Evolutionary conservation across 148 eudicot genomes (phyloP).

Genomic region (Bassia scoparia): DNA sequence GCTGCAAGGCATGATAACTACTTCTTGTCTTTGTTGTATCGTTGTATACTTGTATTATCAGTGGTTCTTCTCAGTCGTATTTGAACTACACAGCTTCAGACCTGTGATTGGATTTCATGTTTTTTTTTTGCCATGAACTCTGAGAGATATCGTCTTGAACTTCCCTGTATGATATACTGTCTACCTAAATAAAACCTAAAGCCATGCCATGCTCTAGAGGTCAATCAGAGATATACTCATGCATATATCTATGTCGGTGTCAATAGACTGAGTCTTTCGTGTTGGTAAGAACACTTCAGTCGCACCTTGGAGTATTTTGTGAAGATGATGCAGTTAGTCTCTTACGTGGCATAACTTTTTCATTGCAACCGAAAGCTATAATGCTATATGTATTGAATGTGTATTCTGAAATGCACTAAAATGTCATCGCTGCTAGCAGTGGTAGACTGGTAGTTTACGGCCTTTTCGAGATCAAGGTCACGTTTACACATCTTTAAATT

Average conservation of each 20-base stretch:
- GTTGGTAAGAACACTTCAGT: constrained; percentile 54
- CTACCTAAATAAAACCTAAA: constrained; percentile 63
- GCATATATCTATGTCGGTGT: constrained; percentile 51
- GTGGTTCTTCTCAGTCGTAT: constrained; percentile 68
- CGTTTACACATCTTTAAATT: constrained; percentile 51
- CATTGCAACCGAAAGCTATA: too few relatives aligned
- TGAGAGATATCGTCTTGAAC: constrained; percentile 61
- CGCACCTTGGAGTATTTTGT: constrained; percentile 72
- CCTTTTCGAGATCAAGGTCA: too few relatives aligned
- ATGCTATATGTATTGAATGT: constrained; percentile 52
- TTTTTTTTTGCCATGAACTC: constrained; percentile 24
- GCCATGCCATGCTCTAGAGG: constrained; percentile 41
- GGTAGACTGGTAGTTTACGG: too few relatives aligned
- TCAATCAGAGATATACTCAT: constrained; percentile 61
- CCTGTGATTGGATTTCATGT: too few relatives aligned
- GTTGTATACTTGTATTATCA: too few relatives aligned
- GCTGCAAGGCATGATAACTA: constrained; percentile 62
- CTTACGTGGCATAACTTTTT: too few relatives aligned
- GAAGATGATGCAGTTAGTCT: constrained; percentile 49
- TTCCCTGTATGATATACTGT: constrained; percentile 91
- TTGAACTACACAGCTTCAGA: constrained; percentile 71
- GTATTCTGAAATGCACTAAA: constrained; percentile 48
- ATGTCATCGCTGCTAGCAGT: constrained; percentile 52
- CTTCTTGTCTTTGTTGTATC: constrained; percentile 78
- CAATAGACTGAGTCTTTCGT: constrained; percentile 66